These are phyloP conservation scores for Acanthochlamys bracteata DNA, from an alignment of 106 monocot species.

Conservation along the genomic window DNA sequence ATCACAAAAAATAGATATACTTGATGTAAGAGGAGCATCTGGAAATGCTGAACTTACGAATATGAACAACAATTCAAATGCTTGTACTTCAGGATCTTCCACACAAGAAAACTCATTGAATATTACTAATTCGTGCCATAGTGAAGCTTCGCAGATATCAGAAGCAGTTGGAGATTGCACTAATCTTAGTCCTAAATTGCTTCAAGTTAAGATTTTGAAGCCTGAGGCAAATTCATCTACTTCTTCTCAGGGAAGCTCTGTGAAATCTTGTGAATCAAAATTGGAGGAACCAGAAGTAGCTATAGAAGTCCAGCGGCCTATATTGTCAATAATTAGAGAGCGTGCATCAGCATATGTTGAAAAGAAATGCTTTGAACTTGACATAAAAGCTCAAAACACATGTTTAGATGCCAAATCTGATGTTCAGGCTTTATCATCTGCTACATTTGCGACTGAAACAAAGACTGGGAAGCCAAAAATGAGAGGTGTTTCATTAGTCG, in stretches of 20 bases:
- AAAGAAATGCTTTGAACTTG: too few relatives aligned
- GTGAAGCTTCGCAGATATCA: too few relatives aligned
- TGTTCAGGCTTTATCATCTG: not conserved
- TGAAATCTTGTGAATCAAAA: not conserved
- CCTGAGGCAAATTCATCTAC: not conserved
- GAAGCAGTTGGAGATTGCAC: too few relatives aligned
- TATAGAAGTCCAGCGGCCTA: not conserved
- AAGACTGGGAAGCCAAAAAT: slow-evolving; percentile 1
- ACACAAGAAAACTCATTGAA: too few relatives aligned
- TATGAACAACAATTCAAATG: too few relatives aligned
- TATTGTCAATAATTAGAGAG: too few relatives aligned
- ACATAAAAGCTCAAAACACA: too few relatives aligned
- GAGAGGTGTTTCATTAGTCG: slow-evolving; percentile 24
- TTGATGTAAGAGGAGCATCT: not conserved
- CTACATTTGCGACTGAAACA: not conserved
- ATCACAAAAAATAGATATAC: not conserved
- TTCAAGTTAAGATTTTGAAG: not conserved
- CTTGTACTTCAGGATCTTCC: too few relatives aligned
- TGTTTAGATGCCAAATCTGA: too few relatives aligned
- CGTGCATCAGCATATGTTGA: too few relatives aligned
- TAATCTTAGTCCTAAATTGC: too few relatives aligned
- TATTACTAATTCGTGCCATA: too few relatives aligned
- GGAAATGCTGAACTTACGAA: not conserved
- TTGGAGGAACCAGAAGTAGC: not conserved
- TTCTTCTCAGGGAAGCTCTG: not conserved